These are phyloP conservation scores for Erodium texanum DNA, from an alignment of 441 rosid species.

Conservation along the genomic window DNA sequence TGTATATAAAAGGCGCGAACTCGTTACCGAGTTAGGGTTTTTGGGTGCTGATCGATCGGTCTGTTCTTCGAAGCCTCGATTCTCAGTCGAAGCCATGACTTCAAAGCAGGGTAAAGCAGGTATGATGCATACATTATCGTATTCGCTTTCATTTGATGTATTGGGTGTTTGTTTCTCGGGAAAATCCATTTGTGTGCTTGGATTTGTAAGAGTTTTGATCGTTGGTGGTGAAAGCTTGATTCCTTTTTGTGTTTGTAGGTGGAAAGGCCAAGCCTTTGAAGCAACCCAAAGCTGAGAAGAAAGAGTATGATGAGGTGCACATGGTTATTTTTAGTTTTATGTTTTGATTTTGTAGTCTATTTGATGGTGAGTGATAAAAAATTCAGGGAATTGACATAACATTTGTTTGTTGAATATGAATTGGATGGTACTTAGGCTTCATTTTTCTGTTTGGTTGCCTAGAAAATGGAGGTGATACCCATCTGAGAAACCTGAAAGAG, in stretches of 20 bases:
- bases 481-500: no score
- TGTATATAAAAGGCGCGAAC: background rate
- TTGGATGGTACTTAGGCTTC: background rate
- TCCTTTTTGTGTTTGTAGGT: background rate
- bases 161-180: background rate
- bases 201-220: background rate
- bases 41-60: background rate
- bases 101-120: background rate
- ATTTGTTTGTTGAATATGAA: background rate
- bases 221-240: background rate
- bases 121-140: background rate
- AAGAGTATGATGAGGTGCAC: slow-evolving; percentile 82
- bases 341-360: background rate
- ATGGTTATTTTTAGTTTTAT: background rate
- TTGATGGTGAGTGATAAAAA: no score
- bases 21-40: background rate
- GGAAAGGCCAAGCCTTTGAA: slow-evolving; percentile 97
- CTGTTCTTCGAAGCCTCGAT: background rate
- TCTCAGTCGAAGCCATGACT: background rate
- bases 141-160: background rate
- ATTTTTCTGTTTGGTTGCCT: background rate
- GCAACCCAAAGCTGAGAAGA: slow-evolving; percentile 70
- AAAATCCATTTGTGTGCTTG: background rate
- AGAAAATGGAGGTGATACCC: background rate
- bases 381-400: background rate